Percentiles rank a stretch among this genome's conserved stretches.
These are phyloP conservation scores for Colletotrichum sp. DNA, from an alignment of 2,329 filamentous ascomycete genomes.

Conservation along the genomic window DNA sequence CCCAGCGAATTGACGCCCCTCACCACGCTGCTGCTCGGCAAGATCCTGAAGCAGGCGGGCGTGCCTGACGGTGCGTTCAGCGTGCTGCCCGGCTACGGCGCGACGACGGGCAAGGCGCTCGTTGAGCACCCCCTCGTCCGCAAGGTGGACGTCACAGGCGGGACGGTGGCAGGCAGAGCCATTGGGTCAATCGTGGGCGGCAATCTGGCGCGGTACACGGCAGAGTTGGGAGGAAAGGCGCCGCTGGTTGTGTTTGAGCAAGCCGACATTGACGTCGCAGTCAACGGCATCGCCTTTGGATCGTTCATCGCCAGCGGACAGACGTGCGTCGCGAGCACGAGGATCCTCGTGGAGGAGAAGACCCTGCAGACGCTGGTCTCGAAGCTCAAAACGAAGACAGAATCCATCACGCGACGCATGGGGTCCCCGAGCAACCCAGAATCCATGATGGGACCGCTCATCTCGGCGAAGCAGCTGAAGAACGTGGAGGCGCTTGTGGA, in stretches of 20 bases:
- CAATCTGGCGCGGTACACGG: slow-evolving; percentile 73
- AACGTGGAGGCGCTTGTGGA: slow-evolving; percentile 71
- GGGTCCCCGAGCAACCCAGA: slow-evolving; percentile 60
- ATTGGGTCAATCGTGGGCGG: slow-evolving; percentile 70
- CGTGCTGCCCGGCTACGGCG: slow-evolving; percentile 61
- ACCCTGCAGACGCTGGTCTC: slow-evolving; percentile 70
- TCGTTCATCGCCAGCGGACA: slow-evolving; percentile 62
- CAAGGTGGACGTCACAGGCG: slow-evolving; percentile 79
- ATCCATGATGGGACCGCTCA: slow-evolving; percentile 69
- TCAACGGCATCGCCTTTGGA: slow-evolving; percentile 71
- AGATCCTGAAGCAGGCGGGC: slow-evolving; percentile 68
- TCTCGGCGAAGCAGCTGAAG: slow-evolving; percentile 66
- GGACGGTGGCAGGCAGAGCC: slow-evolving; percentile 71
- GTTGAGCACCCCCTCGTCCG: slow-evolving; percentile 56
- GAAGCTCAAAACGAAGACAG: slow-evolving; percentile 67
- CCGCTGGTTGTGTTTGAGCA: slow-evolving; percentile 71
- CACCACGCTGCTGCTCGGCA: slow-evolving; percentile 63
- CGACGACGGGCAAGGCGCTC: slow-evolving; percentile 56
- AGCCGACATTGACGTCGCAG: slow-evolving; percentile 68
- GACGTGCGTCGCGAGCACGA: slow-evolving; percentile 72
- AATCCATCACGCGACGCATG: slow-evolving; percentile 58
- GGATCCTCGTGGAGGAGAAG: slow-evolving; percentile 74
- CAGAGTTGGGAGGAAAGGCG: slow-evolving; percentile 75
- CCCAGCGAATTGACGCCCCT: slow-evolving; percentile 68
- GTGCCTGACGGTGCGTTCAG: slow-evolving; percentile 74